Conservation (phyloP, 805 yeast species). For the Nakazawaea wyomingensis region DNA sequence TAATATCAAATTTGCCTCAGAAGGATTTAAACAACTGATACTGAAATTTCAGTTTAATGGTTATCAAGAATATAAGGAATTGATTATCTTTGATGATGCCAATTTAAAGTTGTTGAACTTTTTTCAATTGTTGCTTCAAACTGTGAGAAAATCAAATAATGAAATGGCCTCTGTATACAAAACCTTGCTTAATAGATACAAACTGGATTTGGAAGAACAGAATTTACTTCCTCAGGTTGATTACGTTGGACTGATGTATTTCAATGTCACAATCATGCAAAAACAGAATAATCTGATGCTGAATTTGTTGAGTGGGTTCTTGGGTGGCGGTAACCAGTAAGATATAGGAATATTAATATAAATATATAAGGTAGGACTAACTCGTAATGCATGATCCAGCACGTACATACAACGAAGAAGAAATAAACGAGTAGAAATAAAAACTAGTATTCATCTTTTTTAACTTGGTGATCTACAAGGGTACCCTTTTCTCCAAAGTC, state of each 20-base stretch:
- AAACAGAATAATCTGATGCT: slow-evolving; percentile 54
- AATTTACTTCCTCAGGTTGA: slow-evolving; percentile 23
- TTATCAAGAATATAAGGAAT: slow-evolving; percentile 3
- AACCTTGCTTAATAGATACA: slow-evolving; percentile 40
- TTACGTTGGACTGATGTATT: slow-evolving; percentile 24
- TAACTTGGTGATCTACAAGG: slow-evolving; percentile 22
- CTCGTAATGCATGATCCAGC: neutral
- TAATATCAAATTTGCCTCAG: slow-evolving; percentile 58
- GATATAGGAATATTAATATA: neutral
- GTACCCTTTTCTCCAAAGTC: slow-evolving; percentile 22
- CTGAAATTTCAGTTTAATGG: slow-evolving; percentile 20
- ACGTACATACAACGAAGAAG: no score
- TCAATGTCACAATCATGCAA: slow-evolving; percentile 31
- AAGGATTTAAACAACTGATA: slow-evolving; percentile 35
- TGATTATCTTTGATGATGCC: slow-evolving; percentile 21
- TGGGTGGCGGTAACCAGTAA: slow-evolving; percentile 34
- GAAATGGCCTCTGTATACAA: slow-evolving; percentile 36
- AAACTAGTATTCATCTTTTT: slow-evolving; percentile 23
- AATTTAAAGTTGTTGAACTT: slow-evolving; percentile 53
- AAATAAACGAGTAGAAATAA: no score
- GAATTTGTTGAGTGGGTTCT: slow-evolving; percentile 70
- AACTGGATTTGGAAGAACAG: slow-evolving; percentile 15
- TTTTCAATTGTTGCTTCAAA: slow-evolving; percentile 56
- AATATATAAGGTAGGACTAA: neutral
- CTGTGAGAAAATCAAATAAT: slow-evolving; percentile 42